Evolutionary conservation across 805 yeast genomes (phyloP).

Genomic region (Scheffersomyces stipitis): DNA sequence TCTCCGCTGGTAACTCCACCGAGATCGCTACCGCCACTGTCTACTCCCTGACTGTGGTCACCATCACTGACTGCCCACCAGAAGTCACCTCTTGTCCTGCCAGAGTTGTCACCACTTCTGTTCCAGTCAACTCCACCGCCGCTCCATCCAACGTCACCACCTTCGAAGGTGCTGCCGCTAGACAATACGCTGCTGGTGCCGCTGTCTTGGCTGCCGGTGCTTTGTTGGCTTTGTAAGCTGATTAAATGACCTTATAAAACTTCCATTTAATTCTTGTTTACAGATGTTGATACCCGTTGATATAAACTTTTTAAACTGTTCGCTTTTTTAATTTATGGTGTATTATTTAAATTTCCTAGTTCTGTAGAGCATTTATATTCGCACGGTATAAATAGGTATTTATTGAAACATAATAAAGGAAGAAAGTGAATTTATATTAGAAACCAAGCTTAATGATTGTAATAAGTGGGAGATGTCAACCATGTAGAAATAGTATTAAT

Average conservation of each 20-base stretch:
- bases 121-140: slow-evolving; percentile 16
- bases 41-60: slow-evolving; percentile 39
- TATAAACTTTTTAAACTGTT: no score
- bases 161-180: slow-evolving; percentile 26
- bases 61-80: slow-evolving; percentile 42
- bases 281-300: no score
- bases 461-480: no score
- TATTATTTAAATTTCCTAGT: no score
- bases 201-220: slow-evolving; percentile 22
- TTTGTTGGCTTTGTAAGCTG: slow-evolving; percentile 31
- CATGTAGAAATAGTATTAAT: no score
- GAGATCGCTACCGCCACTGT: slow-evolving; percentile 25
- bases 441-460: no score
- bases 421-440: no score
- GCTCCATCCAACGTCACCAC: slow-evolving; percentile 17
- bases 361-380: no score
- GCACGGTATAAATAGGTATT: no score
- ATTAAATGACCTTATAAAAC: slow-evolving; percentile 1
- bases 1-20: slow-evolving; percentile 30
- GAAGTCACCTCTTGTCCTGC: slow-evolving; percentile 47
- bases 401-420: no score
- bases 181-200: slow-evolving; percentile 14
- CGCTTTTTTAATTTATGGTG: no score
- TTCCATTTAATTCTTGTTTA: no score
- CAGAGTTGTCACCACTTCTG: slow-evolving; percentile 13